Evolutionary conservation across 805 yeast species (phyloP), one percentile per base, ranked within the genome.

Genomic region (Cyberlindnera mrakii): DNA sequence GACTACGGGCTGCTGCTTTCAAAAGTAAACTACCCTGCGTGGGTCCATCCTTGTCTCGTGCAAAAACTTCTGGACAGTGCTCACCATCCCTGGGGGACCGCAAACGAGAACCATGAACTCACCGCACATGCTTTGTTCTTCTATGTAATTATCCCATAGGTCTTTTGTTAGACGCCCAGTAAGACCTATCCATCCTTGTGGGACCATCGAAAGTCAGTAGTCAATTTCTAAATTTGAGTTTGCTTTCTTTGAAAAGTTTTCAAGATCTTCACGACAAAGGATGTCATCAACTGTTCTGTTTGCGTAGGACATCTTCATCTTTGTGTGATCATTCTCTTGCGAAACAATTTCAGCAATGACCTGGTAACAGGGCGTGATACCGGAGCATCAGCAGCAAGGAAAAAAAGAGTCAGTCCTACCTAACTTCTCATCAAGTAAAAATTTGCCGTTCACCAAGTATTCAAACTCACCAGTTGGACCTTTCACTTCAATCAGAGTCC

Each of bases 301-400:
- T 20, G 86, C 88, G 57, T 68, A 84, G 38, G 84, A 66, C 50
- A 84, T 64, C 6, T 73, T 70, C 46, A 84, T 70, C 41, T 71
- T 69, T 30, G 88, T 81, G 33, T 55, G 40, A 60, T 82, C 88
- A 41, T 70, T 77, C 5, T 84, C 78, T 19, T 79, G 75, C 19
- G 86, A 81, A 50, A 81, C 75, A 37, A 82, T 71, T 43, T 75
- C 74, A 42, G 85, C 79, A 42, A 84, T 68, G 14, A 88, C 81
- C 63, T 87, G 93, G 58, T 83, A 72, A 67, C 86, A 79, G 32
- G 96, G 96, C 5, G 96, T 86, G 47, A 89, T 81, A 37, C 96
- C 93, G 0, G 89, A 78, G 18, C 93, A 51, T 90, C 93, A 3
- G 88, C 90, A 53, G 84, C 68, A 67, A 84, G 72, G 25, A 72